Conservation (phyloP, 1,284 basidiomycete species). For the Laetiporus sulphureus region DNA sequence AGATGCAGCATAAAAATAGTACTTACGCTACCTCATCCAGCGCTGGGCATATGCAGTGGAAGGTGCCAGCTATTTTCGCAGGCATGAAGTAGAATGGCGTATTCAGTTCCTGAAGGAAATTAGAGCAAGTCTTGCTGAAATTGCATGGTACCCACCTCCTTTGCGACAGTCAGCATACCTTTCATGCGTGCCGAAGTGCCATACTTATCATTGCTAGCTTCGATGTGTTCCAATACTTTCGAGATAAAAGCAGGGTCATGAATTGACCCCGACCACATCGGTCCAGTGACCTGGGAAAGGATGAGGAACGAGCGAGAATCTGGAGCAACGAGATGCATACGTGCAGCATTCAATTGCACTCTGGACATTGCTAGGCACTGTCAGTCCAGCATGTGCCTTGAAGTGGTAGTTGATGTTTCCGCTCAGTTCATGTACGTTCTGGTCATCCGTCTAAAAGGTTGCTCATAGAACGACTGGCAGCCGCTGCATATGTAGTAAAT, state of each 20-base stretch:
- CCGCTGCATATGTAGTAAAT: constrained; percentile 77
- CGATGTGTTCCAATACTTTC: constrained; percentile 72
- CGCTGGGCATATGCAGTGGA: constrained; percentile 78
- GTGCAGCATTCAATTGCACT: constrained; percentile 77
- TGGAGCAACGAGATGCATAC: constrained; percentile 41
- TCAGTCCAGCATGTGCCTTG: constrained; percentile 72
- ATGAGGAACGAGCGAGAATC: background rate
- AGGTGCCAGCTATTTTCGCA: constrained; percentile 72
- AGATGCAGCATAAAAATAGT: background rate
- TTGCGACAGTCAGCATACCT: constrained; percentile 91
- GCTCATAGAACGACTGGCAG: constrained; percentile 76
- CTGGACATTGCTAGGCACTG: constrained; percentile 64
- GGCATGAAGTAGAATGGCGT: constrained; percentile 92
- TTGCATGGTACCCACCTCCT: constrained; percentile 55
- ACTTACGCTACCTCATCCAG: constrained; percentile 71
- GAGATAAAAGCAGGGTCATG: constrained; percentile 76
- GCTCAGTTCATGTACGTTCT: constrained; percentile 47
- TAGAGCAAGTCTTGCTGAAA: background rate
- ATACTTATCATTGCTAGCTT: constrained; percentile 56
- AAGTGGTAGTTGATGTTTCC: constrained; percentile 54
- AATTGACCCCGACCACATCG: constrained; percentile 93
- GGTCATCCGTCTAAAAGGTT: constrained; percentile 68
- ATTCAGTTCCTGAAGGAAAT: constrained; percentile 58
- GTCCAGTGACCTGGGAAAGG: constrained; percentile 73
- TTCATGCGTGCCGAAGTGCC: constrained; percentile 83